phyloP scores from a whole-genome alignment of 257 asterid species.

The Pogostemon cablin region DNA sequence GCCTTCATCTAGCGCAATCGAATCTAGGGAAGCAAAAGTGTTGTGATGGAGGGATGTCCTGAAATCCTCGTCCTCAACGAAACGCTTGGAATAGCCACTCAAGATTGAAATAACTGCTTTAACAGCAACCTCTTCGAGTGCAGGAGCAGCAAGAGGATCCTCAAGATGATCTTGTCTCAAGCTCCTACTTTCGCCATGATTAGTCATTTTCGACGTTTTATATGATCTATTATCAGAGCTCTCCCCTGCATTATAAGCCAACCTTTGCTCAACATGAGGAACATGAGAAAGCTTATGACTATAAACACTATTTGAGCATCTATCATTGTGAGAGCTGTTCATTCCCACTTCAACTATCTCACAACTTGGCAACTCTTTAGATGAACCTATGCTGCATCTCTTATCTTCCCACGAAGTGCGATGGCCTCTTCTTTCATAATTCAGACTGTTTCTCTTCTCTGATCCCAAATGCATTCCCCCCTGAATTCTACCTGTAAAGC shows the following conservation, averaged over 20 bases:
- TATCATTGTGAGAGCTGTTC: conserved; percentile 33
- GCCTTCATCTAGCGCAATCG: conserved; percentile 45
- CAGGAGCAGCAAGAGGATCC: conserved; percentile 46
- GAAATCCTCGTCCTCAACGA: conserved; percentile 62
- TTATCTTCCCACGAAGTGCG: conserved; percentile 35
- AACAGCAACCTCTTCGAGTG: conserved; percentile 74
- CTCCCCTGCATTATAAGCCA: no score
- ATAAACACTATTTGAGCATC: conserved; percentile 46
- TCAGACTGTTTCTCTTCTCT: conserved; percentile 26
- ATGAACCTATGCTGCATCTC: conserved; percentile 36
- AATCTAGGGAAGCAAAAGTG: conserved; percentile 56
- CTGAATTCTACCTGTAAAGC: conserved; percentile 33
- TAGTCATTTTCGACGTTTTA: conserved; percentile 7
- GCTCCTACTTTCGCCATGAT: conserved; percentile 37
- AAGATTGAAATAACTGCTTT: conserved; percentile 76
- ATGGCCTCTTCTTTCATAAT: conserved; percentile 35
- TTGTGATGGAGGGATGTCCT: conserved; percentile 65
- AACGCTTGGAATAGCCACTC: conserved; percentile 50
- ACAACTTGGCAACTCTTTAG: conserved; percentile 32
- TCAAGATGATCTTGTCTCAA: conserved; percentile 41
- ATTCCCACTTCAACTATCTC: conserved; percentile 53
- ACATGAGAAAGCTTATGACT: conserved; percentile 15
- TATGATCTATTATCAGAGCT: conserved; percentile 16
- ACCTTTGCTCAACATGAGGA: no score
- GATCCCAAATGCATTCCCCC: conserved; percentile 26